Evolutionary conservation across 2,329 filamentous ascomycete species (phyloP), one percentile per base, ranked within the genome.

Genomic region (Triangularia setosa): DNA sequence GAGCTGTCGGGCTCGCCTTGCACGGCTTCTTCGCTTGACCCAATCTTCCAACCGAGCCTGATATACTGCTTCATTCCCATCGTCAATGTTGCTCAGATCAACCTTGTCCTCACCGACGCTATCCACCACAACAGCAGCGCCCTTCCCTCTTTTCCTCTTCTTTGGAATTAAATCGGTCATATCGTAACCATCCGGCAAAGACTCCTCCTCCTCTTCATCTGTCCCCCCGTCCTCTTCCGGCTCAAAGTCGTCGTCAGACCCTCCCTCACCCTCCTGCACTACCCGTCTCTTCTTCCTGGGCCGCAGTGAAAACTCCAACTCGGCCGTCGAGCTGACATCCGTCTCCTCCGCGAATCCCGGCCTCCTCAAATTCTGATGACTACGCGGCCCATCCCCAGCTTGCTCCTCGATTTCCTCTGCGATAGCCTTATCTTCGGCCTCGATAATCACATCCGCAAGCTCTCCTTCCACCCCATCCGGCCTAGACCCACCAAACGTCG

Each of bases 41-140:
- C 95, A 99, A 62, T 86, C 85, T 23, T 86, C 83, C 3, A 99
- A 75, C 52, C 95, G 86, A 54, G 80, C 80, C 71, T 92, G 90
- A 74, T 96, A 99, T 21, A 93, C 82, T 0, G 82, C 79, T 74
- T 97, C 93, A 65, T 96, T 90, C 0, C 95, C 96, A 75, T 99
- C 95, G 72, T 99, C 95, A 21, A 97, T 81, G 62, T 81, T 78
- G 68, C 79, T 83, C 21, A 87, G 71, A 69, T 86, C 81, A 11
- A 85, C 72, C 60, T 78, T 77, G 5, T 75, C 77, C 24, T 78
- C 76, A 12, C 77, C 77, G 23, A 62, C 70, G 65, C 70, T 79
- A 35, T 70, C 74, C 54, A 75, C 76, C 64, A 78, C 74, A 54
- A 75, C 75, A 64, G 78, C 76, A 18, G 7, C 52, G 16, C 16